These are phyloP conservation scores for Candida corydali DNA, from an alignment of 805 yeast species.

Conservation along the genomic window DNA sequence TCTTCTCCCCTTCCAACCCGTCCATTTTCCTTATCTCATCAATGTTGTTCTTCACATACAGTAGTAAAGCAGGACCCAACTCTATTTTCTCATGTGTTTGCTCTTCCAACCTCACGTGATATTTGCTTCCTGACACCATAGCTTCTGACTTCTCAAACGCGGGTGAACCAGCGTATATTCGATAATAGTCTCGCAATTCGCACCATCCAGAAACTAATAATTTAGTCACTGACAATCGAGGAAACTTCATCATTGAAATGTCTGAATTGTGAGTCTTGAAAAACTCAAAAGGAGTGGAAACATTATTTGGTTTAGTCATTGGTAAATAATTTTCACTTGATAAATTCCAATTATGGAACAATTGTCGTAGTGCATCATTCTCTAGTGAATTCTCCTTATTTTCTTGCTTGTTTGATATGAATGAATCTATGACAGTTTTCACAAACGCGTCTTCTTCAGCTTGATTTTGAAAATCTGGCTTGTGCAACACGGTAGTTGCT, in stretches of 20 bases:
- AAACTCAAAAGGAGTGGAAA: slow-evolving; percentile 20
- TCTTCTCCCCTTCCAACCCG: neutral
- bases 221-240: slow-evolving; percentile 56
- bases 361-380: slow-evolving; percentile 2
- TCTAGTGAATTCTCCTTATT: neutral
- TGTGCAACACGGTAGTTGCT: too few relatives aligned
- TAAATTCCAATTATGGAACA: slow-evolving; percentile 10
- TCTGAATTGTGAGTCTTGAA: slow-evolving; percentile 22
- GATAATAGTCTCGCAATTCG: slow-evolving; percentile 55
- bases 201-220: slow-evolving; percentile 63
- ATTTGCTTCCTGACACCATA: slow-evolving; percentile 43
- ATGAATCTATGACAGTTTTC: neutral
- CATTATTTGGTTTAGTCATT: neutral
- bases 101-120: slow-evolving; percentile 47
- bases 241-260: slow-evolving; percentile 17
- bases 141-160: slow-evolving; percentile 26
- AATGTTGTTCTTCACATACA: slow-evolving; percentile 1
- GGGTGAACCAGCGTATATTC: slow-evolving; percentile 43
- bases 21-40: slow-evolving; percentile 8
- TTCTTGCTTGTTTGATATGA: neutral
- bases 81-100: slow-evolving; percentile 39
- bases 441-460: neutral
- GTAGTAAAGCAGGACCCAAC: slow-evolving; percentile 7
- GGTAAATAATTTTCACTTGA: slow-evolving; percentile 1
- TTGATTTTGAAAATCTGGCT: neutral